These are phyloP conservation scores for Trichoderma arundinaceum DNA, from an alignment of 2,329 filamentous ascomycete species.

Conservation along the genomic window DNA sequence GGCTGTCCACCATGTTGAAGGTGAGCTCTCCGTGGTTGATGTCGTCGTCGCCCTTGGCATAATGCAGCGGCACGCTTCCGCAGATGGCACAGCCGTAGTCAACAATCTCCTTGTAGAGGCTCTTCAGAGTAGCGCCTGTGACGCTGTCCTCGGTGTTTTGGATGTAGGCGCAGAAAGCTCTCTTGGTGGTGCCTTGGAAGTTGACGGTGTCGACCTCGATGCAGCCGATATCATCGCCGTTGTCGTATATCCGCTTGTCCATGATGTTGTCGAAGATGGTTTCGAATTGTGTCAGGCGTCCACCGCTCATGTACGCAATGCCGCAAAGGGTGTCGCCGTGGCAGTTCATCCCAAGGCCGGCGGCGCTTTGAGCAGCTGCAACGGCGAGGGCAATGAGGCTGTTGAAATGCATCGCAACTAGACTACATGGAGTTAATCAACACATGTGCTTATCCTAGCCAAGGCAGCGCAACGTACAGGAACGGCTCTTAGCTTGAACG, in stretches of 20 bases:
- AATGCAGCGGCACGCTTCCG: slow-evolving; percentile 21
- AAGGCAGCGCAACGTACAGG: background rate
- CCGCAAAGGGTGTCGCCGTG: slow-evolving; percentile 12
- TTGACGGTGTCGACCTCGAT: background rate
- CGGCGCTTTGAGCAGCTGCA: slow-evolving; percentile 8
- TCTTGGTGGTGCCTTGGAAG: slow-evolving; percentile 4
- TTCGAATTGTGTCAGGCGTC: background rate
- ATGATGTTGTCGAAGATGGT: slow-evolving; percentile 16
- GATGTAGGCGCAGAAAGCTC: slow-evolving; percentile 22
- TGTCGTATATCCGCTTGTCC: slow-evolving; percentile 10
- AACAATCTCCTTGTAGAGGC: background rate
- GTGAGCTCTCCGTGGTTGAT: slow-evolving; percentile 22
- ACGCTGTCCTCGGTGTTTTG: slow-evolving; percentile 8
- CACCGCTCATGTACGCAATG: slow-evolving; percentile 15
- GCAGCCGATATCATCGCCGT: slow-evolving; percentile 14
- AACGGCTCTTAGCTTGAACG: background rate
- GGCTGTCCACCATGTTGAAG: slow-evolving; percentile 21
- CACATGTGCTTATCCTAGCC: background rate
- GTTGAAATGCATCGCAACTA: slow-evolving; percentile 14
- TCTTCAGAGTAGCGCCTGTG: slow-evolving; percentile 9
- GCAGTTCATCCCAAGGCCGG: slow-evolving; percentile 27
- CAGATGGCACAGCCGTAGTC: slow-evolving; percentile 15
- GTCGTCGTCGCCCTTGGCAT: slow-evolving; percentile 25
- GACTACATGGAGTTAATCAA: background rate
- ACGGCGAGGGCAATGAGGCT: slow-evolving; percentile 4